These are phyloP conservation scores for Boletus sp. DNA, from an alignment of 768 basidiomycete species.

Conservation along the genomic window DNA sequence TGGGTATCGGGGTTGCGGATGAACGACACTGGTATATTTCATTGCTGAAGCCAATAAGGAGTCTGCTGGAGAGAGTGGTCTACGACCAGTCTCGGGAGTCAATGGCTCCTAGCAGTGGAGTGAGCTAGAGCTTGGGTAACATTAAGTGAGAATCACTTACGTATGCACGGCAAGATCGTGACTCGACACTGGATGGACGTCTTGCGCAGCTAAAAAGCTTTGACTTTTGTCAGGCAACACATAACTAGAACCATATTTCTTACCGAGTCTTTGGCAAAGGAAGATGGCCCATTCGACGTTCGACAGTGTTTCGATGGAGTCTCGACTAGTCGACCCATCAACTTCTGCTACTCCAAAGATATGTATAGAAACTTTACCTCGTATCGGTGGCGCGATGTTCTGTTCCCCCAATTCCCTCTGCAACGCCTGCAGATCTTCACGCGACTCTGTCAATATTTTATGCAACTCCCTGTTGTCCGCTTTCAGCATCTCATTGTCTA, in stretches of 20 bases:
- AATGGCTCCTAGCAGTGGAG: slow-evolving; percentile 37
- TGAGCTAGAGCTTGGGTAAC: slow-evolving; percentile 6
- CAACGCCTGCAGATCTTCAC: slow-evolving; percentile 68
- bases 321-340: slow-evolving; percentile 25
- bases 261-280: slow-evolving; percentile 42
- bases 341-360: neutral
- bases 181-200: slow-evolving; percentile 36
- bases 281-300: slow-evolving; percentile 43
- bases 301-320: slow-evolving; percentile 39
- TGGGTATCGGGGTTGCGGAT: slow-evolving; percentile 25
- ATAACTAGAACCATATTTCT: slow-evolving; percentile 31
- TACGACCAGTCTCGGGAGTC: slow-evolving; percentile 43
- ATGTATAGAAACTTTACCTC: slow-evolving; percentile 32
- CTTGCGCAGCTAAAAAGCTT: slow-evolving; percentile 26
- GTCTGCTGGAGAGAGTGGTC: slow-evolving; percentile 42
- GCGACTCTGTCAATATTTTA: slow-evolving; percentile 64
- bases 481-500: slow-evolving; percentile 79
- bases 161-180: slow-evolving; percentile 26
- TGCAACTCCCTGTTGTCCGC: slow-evolving; percentile 80
- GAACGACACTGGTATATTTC: slow-evolving; percentile 25
- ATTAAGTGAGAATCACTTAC: slow-evolving; percentile 27
- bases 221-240: slow-evolving; percentile 23
- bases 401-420: slow-evolving; percentile 78
- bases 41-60: slow-evolving; percentile 27
- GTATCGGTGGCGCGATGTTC: slow-evolving; percentile 45